Conservation (phyloP, 2,329 filamentous ascomycete species). For the Penicillium paneum region DNA sequence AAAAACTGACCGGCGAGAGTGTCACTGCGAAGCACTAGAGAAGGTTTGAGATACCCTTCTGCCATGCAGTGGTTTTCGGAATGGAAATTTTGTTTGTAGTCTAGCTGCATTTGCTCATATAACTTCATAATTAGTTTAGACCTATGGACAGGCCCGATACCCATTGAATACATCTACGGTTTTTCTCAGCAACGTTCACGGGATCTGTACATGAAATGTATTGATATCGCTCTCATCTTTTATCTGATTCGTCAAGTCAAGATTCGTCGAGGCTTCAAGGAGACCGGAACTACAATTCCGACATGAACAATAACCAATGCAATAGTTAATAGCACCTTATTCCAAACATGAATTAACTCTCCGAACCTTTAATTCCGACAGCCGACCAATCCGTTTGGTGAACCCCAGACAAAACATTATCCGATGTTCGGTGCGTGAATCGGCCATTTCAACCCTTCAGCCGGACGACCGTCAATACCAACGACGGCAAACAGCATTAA, state of each 20-base stretch:
- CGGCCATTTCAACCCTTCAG: slow-evolving; percentile 15
- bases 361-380: background rate
- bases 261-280: background rate
- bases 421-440: slow-evolving; percentile 22
- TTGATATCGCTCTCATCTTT: background rate
- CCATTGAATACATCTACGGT: slow-evolving; percentile 8
- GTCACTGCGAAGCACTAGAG: slow-evolving; percentile 64
- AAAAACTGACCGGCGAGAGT: slow-evolving; percentile 61
- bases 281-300: background rate
- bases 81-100: slow-evolving; percentile 3
- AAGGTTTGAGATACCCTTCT: slow-evolving; percentile 42
- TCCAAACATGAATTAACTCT: background rate
- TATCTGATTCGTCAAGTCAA: background rate
- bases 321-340: background rate
- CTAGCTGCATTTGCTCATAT: slow-evolving; percentile 6
- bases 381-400: background rate
- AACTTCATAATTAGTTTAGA: slow-evolving; percentile 14
- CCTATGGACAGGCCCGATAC: slow-evolving; percentile 15
- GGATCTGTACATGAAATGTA: background rate
- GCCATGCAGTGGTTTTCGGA: slow-evolving; percentile 22
- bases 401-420: slow-evolving; percentile 7
- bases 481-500: background rate
- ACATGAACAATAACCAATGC: background rate
- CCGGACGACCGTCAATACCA: background rate
- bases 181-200: background rate